Conservation (phyloP, 208 protist species). For the Acanthamoeba rhysodes region DNA sequence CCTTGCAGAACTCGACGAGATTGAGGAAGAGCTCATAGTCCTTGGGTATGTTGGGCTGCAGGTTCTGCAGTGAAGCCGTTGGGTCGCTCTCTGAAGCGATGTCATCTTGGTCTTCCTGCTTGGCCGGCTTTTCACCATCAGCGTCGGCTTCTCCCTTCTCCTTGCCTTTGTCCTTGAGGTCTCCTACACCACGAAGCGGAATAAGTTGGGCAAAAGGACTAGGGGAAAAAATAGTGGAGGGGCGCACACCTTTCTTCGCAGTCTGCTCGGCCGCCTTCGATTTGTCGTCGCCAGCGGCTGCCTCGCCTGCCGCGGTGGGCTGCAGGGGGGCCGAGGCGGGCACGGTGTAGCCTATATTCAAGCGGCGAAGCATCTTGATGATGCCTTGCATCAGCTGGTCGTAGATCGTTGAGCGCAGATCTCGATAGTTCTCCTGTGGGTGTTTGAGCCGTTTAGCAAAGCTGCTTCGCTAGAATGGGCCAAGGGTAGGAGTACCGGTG, state of each 20-base stretch:
- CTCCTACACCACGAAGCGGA: not conserved
- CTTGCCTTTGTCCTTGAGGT: slow-evolving; percentile 42
- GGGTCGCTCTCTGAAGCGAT: not conserved
- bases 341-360: slow-evolving; percentile 73
- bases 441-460: not conserved
- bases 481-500: not conserved
- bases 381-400: slow-evolving; percentile 74
- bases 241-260: not conserved
- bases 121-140: not conserved
- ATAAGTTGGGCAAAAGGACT: not conserved
- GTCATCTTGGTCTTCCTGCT: slow-evolving; percentile 8
- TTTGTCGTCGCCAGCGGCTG: not conserved
- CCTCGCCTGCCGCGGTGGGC: not conserved
- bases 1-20: slow-evolving; percentile 85
- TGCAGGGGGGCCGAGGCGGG: not conserved
- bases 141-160: slow-evolving; percentile 45
- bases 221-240: not conserved
- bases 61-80: slow-evolving; percentile 21
- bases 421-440: slow-evolving; percentile 42
- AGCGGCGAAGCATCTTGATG: slow-evolving; percentile 41
- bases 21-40: slow-evolving; percentile 87
- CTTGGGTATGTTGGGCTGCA: slow-evolving; percentile 77
- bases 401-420: slow-evolving; percentile 72
- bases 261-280: not conserved
- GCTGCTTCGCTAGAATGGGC: not conserved